Evolutionary conservation across 257 asterid species (phyloP), one percentile per base, ranked within the genome.

Genomic region (Datura wrightii): DNA sequence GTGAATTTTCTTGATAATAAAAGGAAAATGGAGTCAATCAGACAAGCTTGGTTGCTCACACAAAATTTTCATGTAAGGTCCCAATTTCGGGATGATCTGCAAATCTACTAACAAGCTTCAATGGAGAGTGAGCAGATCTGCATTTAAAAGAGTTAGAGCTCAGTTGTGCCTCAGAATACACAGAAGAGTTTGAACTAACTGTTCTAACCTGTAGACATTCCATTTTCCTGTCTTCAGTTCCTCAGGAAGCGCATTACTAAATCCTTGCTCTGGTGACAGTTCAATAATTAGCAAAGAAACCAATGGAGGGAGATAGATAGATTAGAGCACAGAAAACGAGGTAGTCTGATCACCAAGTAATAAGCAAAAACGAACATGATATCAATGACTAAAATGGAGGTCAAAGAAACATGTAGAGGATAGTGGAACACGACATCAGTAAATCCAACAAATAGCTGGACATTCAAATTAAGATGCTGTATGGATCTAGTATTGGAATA

Each of bases 181-280:
- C 0, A 31, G 63, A 54, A 52, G 34, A 44, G 19, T 34, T 34
- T 42, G 42, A 81, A 42, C 14, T 62, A 74, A 83, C 16, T 67
- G 54, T n/a, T 14, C 80, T 5, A 19, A 91, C 96, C 96, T 92
- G 90, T 92, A 87, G 18, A 93, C 96, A 84, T 93, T 90, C 96
- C 97, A 93, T 79, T 91, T 90, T 82, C 97, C 97, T 31, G 90
- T 88, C 67, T 88, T 88, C 90, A 92, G 74, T 89, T 93, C 89
- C 82, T 93, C 96, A 2, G 96, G 97, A 76, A 93, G 92, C 83
- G 88, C 92, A 10, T 87, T 88, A 90, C 96, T 92, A 86, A 90
- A 92, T 50, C 96, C 94, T 83, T 93, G 80, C 82, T 89, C 97
- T 91, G 90, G 86, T 80, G 65, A 83, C 52, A 86, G 58, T 86